These are phyloP conservation scores for Mortierella sp. DNA, from an alignment of 371 early-diverging fungal genomes.

Conservation along the genomic window DNA sequence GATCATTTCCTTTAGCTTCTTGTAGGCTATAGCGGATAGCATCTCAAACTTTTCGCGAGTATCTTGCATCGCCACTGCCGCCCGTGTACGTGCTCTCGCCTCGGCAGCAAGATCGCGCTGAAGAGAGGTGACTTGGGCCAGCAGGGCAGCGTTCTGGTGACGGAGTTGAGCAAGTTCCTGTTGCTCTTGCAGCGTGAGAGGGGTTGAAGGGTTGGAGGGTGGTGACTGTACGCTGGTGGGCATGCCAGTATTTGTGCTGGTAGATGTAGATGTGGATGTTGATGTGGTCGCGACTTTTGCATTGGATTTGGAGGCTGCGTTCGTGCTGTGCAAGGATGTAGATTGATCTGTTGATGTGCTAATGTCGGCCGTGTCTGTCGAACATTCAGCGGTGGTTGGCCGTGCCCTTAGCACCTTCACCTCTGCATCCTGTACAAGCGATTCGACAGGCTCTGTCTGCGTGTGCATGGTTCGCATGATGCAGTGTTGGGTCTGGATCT, in stretches of 20 bases:
- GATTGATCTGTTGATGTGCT: slow-evolving; percentile 4
- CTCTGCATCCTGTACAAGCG: slow-evolving; percentile 10
- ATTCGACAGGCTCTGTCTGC: slow-evolving; percentile 37
- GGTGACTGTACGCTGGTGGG: no score
- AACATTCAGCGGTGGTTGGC: slow-evolving; percentile 6
- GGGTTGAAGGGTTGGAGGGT: background rate
- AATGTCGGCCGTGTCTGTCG: slow-evolving; percentile 6
- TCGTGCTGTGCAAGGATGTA: no score
- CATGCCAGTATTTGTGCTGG: background rate
- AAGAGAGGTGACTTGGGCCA: slow-evolving; percentile 36
- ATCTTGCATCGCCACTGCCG: slow-evolving; percentile 60
- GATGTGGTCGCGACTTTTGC: background rate
- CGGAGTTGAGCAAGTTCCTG: slow-evolving; percentile 38
- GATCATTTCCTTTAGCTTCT: slow-evolving; percentile 62
- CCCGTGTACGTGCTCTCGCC: slow-evolving; percentile 52
- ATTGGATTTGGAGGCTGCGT: slow-evolving; percentile 8
- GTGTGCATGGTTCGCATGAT: slow-evolving; percentile 50
- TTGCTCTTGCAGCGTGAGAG: slow-evolving; percentile 6
- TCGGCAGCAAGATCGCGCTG: slow-evolving; percentile 61
- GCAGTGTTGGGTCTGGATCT: slow-evolving; percentile 53
- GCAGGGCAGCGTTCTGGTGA: slow-evolving; percentile 28
- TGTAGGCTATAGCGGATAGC: slow-evolving; percentile 62
- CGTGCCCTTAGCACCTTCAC: slow-evolving; percentile 29
- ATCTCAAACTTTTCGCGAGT: slow-evolving; percentile 64
- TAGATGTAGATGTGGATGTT: background rate